Base-by-base conservation (phyloP, 345 rosid genomes). In the Clarkia xantiana region DNA sequence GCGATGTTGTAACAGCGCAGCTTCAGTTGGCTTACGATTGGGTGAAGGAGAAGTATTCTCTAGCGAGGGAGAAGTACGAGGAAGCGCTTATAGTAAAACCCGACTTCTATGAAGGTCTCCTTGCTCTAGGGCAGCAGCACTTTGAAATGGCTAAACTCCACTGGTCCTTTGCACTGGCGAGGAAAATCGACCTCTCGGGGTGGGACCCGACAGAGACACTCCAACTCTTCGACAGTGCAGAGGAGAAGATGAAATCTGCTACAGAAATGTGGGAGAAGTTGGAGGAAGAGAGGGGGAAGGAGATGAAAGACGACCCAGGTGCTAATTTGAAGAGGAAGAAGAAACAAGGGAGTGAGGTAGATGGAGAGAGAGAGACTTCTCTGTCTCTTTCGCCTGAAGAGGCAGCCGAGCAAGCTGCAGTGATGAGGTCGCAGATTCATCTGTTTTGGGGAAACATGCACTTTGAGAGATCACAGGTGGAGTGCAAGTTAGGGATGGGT, bases 81-180 rank as follows among this genome's bases (percentile, higher is more conserved):
- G 74, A 90, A 34, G 95, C 97, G 25, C 73, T 90, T 2, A 36
- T 63, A 45, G 81, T 90, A 65, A 90, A 90, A 63, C 89, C 97
- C 0, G 95, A 90, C 47, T 90, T 90, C 57, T 90, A 90, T 15
- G 97, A 90, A 56, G 97, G 95, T n/a, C 61, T 86, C 64, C 82
- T 90, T 14, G 97, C 97, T 4, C 64, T 81, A 52, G 97, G 97
- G 20, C 97, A 90, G 64, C 97, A 90, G 55, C 94, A 90, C 17
- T 86, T 90, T 57, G 97, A 90, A 60, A 90, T 86, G 97, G 97
- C 97, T 18, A 90, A 90, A 68, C 97, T 90, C 44, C 87, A 79
- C 41, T 90, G 97, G 97, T 90, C 94, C 8, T 90, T 63, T 62
- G 79, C 65, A 0, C 75, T 86, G 47, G 93, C 97, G 2, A 76